These are phyloP conservation scores for Helicocarpus griseus DNA, from an alignment of 2,329 filamentous ascomycete species.

Conservation along the genomic window DNA sequence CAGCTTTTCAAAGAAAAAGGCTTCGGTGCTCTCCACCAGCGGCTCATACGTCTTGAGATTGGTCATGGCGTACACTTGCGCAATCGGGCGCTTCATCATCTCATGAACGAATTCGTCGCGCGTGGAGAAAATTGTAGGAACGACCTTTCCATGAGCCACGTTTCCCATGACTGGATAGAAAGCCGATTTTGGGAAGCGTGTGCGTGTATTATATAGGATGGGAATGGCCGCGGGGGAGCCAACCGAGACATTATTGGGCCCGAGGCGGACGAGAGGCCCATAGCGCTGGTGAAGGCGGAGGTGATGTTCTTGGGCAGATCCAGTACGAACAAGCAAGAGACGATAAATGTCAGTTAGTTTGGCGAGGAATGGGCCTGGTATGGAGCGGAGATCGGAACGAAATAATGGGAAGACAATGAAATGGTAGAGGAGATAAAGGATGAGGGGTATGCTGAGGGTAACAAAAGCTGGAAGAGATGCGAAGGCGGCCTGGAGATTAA, in stretches of 20 bases:
- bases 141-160: constrained; percentile 7
- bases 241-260: constrained; percentile 12
- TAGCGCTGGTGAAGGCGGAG: constrained; percentile 9
- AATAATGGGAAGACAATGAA: background rate
- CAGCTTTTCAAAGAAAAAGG: constrained; percentile 4
- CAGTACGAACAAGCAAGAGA: constrained; percentile 5
- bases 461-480: background rate
- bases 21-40: constrained; percentile 6
- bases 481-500: background rate
- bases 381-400: background rate
- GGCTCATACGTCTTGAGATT: constrained; percentile 9
- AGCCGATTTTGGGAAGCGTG: background rate
- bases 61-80: constrained; percentile 9
- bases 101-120: constrained; percentile 8
- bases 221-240: constrained; percentile 5
- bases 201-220: background rate
- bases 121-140: constrained; percentile 9
- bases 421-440: background rate
- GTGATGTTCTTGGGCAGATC: constrained; percentile 7
- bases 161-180: constrained; percentile 9
- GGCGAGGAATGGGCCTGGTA: background rate
- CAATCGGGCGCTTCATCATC: constrained; percentile 7
- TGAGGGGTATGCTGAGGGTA: background rate
- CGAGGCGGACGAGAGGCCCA: constrained; percentile 11
- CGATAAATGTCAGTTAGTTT: constrained; percentile 6